Evolutionary conservation across 2,329 filamentous ascomycete genomes (phyloP).

Genomic region (Sclerotinia sclerotiorum): DNA sequence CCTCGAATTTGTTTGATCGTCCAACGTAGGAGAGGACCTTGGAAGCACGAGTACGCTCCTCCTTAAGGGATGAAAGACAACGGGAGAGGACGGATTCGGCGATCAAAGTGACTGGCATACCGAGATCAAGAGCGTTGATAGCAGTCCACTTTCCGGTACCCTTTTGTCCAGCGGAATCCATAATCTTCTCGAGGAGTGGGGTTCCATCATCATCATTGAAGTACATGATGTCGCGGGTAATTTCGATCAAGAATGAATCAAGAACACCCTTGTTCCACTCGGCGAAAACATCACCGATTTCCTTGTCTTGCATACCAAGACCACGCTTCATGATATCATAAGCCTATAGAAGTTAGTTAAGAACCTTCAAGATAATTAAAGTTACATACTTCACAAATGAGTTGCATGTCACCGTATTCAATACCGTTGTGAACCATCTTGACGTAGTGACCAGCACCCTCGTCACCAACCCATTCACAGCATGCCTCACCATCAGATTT

Average conservation of each 20-base stretch:
- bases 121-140: slow-evolving; percentile 97
- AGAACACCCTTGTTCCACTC: slow-evolving; percentile 99
- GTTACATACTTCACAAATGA: slow-evolving; percentile 86
- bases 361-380: too few relatives aligned
- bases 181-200: slow-evolving; percentile 95
- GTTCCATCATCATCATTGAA: slow-evolving; percentile 93
- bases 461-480: slow-evolving; percentile 99
- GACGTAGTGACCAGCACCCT: slow-evolving; percentile 99
- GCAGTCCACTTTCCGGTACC: slow-evolving; percentile 99
- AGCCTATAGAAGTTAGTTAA: slow-evolving; percentile 57
- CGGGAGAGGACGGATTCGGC: slow-evolving; percentile 95
- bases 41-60: slow-evolving; percentile 82
- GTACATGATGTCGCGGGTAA: slow-evolving; percentile 97
- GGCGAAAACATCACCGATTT: slow-evolving; percentile 91
- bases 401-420: slow-evolving; percentile 99
- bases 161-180: slow-evolving; percentile 98
- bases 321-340: slow-evolving; percentile 99
- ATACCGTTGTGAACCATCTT: slow-evolving; percentile 99
- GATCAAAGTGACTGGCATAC: slow-evolving; percentile 97
- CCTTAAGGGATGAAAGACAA: slow-evolving; percentile 92
- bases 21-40: slow-evolving; percentile 72
- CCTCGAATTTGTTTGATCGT: slow-evolving; percentile 76
- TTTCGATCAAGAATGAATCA: slow-evolving; percentile 99
- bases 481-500: slow-evolving; percentile 97
- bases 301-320: slow-evolving; percentile 82